Evolutionary conservation across 345 rosid genomes (phyloP).

Genomic region (Citrus australasica): DNA sequence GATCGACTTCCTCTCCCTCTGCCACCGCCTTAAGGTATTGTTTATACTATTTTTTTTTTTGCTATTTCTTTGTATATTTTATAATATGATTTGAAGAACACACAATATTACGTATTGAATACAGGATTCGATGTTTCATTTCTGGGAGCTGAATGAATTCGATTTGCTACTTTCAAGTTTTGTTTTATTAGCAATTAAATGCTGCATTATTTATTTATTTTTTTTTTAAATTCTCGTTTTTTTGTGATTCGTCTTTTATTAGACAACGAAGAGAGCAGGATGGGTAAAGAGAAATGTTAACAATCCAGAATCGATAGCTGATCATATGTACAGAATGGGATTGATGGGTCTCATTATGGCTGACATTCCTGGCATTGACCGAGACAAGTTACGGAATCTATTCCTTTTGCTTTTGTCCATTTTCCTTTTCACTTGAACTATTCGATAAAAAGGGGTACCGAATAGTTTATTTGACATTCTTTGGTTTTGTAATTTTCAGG

Average conservation of each 20-base stretch:
- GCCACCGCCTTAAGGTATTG: conserved; percentile 82
- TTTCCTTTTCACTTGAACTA: neutral
- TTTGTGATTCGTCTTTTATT: neutral
- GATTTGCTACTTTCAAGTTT: neutral
- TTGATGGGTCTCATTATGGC: conserved; percentile 78
- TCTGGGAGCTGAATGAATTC: neutral
- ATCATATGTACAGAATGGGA: conserved; percentile 98
- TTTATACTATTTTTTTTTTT: neutral
- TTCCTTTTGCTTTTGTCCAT: neutral
- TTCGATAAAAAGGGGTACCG: neutral
- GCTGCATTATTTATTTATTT: neutral
- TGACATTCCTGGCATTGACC: conserved; percentile 76
- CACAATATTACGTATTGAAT: too few species aligned
- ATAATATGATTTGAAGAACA: neutral
- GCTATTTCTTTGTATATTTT: too few species aligned
- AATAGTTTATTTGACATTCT: neutral
- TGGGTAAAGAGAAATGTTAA: conserved; percentile 75
- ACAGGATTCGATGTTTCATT: too few species aligned
- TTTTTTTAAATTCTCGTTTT: neutral
- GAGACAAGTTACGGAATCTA: conserved; percentile 58
- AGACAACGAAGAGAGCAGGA: conserved; percentile 94
- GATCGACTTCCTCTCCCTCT: conserved; percentile 85
- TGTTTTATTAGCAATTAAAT: neutral
- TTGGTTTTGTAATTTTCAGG: conserved; percentile 35
- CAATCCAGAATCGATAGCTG: conserved; percentile 81